Conservation (phyloP, 2,329 filamentous ascomycete species). For the Trichoderma simmonsii region DNA sequence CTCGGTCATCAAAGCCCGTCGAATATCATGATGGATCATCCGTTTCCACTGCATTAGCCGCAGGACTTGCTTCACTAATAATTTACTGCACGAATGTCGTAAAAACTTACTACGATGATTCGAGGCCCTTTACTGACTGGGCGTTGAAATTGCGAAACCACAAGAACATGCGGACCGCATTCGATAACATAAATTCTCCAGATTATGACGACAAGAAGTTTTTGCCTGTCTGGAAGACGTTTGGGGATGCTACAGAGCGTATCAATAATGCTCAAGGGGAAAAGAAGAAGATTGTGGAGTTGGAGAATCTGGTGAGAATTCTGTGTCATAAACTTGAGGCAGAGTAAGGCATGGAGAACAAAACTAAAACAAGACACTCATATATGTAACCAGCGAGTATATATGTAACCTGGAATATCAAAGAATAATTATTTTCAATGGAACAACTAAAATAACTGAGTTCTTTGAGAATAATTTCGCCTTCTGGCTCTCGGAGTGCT, state of each 20-base stretch:
- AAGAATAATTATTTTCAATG: too few species aligned
- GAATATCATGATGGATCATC: background rate
- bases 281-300: background rate
- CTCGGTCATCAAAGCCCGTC: background rate
- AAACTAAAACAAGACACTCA: background rate
- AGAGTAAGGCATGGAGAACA: background rate
- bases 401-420: background rate
- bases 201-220: background rate
- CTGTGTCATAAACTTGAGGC: background rate
- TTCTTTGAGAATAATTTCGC: background rate
- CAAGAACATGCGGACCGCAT: background rate
- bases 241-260: background rate
- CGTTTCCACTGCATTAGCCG: background rate
- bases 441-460: too few species aligned
- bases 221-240: background rate
- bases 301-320: background rate
- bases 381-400: background rate
- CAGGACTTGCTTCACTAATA: background rate
- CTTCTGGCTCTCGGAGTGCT: background rate
- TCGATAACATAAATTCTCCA: background rate
- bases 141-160: background rate
- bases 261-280: background rate
- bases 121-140: background rate
- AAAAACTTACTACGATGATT: background rate
- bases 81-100: background rate